Evolutionary conservation across 805 yeast species (phyloP).

Genomic region (Huiozyma sinensis): DNA sequence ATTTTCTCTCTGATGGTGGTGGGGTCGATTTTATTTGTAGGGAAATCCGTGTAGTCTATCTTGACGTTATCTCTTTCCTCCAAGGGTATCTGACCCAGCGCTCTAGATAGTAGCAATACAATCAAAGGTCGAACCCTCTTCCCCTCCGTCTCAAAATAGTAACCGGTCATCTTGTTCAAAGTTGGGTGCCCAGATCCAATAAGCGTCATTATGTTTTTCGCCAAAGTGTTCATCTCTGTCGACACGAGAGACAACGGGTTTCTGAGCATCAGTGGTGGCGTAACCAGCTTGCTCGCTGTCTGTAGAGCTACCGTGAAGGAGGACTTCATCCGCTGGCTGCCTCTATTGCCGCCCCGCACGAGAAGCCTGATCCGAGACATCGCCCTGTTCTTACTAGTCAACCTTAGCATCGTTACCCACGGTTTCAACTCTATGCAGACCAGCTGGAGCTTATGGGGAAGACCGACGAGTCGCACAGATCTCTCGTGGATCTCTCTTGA

Average conservation of each 20-base stretch:
- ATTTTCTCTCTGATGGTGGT: neutral
- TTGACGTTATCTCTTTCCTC: constrained; percentile 52
- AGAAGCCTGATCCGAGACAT: too few species aligned
- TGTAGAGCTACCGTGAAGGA: constrained; percentile 48
- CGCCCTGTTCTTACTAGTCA: too few species aligned
- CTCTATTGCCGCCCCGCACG: too few species aligned
- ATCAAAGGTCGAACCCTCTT: constrained; percentile 89
- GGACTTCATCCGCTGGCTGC: constrained; percentile 17
- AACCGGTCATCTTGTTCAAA: constrained; percentile 81
- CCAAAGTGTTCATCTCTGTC: constrained; percentile 83
- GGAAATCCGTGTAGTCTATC: constrained; percentile 56
- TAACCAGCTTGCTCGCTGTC: constrained; percentile 65
- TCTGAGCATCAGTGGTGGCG: constrained; percentile 44
- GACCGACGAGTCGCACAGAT: too few species aligned
- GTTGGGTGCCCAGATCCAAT: constrained; percentile 94
- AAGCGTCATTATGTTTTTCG: constrained; percentile 72
- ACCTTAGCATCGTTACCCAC: neutral
- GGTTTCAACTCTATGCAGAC: too few species aligned
- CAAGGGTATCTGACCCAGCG: constrained; percentile 64
- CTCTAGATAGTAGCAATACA: constrained; percentile 73
- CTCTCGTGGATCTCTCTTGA: too few species aligned
- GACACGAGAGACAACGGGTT: constrained; percentile 91
- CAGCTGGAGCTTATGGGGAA: too few species aligned
- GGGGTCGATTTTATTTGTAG: constrained; percentile 8
- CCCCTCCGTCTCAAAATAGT: constrained; percentile 93